phyloP scores from a whole-genome alignment of 116 monocot genomes.

The Zostera marina region DNA sequence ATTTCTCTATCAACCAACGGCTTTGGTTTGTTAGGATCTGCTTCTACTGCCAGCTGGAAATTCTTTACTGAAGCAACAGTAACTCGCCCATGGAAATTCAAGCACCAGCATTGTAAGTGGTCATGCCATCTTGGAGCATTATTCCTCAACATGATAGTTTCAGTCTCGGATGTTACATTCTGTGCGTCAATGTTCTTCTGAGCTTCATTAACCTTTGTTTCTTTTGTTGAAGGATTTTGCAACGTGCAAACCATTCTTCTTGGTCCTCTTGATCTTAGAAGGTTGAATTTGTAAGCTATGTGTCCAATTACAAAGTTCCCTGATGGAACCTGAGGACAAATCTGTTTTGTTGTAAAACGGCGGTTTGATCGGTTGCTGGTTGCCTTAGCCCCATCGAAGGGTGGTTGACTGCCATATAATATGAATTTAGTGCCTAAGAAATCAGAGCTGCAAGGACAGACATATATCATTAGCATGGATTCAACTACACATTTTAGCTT shows the following conservation, averaged over 20 bases:
- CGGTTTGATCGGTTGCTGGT: conserved; percentile 33
- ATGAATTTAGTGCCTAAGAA: conserved; percentile 70
- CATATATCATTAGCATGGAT: background rate
- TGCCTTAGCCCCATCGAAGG: conserved; percentile 38
- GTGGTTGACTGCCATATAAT: conserved; percentile 52
- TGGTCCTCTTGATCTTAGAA: conserved; percentile 69
- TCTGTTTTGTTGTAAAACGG: conserved; percentile 57
- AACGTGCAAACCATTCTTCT: conserved; percentile 57
- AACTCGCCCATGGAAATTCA: conserved; percentile 88
- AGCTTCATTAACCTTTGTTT: conserved; percentile 6
- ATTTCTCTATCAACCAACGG: conserved; percentile 28
- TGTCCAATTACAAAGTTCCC: conserved; percentile 65
- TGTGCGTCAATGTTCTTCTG: conserved; percentile 5
- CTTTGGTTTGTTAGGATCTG: conserved; percentile 15
- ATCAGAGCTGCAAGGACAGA: conserved; percentile 42
- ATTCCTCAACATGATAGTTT: conserved; percentile 32
- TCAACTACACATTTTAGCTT: too few species aligned
- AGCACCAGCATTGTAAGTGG: conserved; percentile 93
- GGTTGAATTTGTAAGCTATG: conserved; percentile 73
- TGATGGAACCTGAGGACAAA: conserved; percentile 62
- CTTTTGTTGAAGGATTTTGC: conserved; percentile 13
- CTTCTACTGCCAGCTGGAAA: conserved; percentile 60
- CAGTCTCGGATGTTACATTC: background rate
- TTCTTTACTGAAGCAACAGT: conserved; percentile 96
- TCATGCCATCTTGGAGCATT: conserved; percentile 94